Conservation (phyloP, 371 early-diverging fungal genomes). For the Gilbertella persicaria region DNA sequence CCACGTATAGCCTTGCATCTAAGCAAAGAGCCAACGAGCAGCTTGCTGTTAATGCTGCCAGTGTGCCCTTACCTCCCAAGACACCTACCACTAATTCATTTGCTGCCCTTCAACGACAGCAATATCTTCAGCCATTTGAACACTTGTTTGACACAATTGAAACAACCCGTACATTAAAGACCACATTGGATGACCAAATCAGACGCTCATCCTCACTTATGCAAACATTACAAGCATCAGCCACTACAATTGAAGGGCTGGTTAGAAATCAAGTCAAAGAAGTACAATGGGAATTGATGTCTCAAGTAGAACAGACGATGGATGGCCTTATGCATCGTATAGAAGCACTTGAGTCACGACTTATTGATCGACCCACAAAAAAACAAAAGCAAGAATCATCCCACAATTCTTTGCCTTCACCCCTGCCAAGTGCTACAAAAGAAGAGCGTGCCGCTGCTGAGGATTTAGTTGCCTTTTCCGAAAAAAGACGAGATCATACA, state of each 20-base stretch:
- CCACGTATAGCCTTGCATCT: background rate
- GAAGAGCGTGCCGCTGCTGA: slow-evolving; percentile 26
- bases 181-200: slow-evolving; percentile 77
- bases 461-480: slow-evolving; percentile 24
- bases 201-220: slow-evolving; percentile 73
- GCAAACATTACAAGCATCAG: slow-evolving; percentile 74
- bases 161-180: slow-evolving; percentile 59
- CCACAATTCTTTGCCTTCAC: slow-evolving; percentile 9
- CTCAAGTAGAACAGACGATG: slow-evolving; percentile 21
- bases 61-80: slow-evolving; percentile 25
- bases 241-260: slow-evolving; percentile 77
- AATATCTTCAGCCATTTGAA: slow-evolving; percentile 61
- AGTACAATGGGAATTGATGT: slow-evolving; percentile 65
- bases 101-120: slow-evolving; percentile 41
- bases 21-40: slow-evolving; percentile 6
- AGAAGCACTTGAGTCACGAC: slow-evolving; percentile 8
- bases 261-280: slow-evolving; percentile 77
- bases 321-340: slow-evolving; percentile 13
- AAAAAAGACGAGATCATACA: slow-evolving; percentile 5
- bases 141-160: slow-evolving; percentile 65
- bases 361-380: background rate
- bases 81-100: slow-evolving; percentile 39
- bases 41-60: slow-evolving; percentile 21
- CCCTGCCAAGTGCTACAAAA: slow-evolving; percentile 23
- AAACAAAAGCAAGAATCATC: background rate